Evolutionary conservation across 805 yeast genomes (phyloP).

Genomic region (Grigorovia yakushimaensis): DNA sequence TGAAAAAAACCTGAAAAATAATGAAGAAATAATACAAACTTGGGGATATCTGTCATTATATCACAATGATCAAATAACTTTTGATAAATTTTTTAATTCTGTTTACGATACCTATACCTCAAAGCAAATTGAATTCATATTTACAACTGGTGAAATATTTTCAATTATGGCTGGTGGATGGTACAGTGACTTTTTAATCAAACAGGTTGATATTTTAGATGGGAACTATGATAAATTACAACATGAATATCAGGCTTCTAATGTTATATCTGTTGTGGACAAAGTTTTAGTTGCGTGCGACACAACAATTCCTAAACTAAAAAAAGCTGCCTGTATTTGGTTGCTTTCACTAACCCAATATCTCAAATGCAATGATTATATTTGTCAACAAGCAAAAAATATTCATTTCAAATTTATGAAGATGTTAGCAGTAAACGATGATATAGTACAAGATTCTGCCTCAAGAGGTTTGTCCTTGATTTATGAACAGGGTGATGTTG

Average conservation of each 20-base stretch:
- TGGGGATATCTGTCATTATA: constrained; percentile 47
- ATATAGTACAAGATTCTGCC: constrained; percentile 84
- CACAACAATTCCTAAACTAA: constrained; percentile 60
- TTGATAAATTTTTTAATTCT: constrained; percentile 32
- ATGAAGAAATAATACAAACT: constrained; percentile 49
- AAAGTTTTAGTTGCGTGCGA: constrained; percentile 43
- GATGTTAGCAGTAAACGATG: constrained; percentile 74
- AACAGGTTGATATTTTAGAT: constrained; percentile 46
- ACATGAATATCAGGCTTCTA: constrained; percentile 8
- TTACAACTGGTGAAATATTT: constrained; percentile 78
- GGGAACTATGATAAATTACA: constrained; percentile 7
- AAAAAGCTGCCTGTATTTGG: constrained; percentile 81
- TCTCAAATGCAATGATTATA: constrained; percentile 40
- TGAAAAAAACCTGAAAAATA: constrained; percentile 38
- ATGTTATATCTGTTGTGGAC: constrained; percentile 32
- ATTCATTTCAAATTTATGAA: constrained; percentile 70
- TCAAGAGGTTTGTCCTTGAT: constrained; percentile 77
- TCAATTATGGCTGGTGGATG: constrained; percentile 66
- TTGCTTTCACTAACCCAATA: constrained; percentile 69
- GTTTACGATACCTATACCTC: constrained; percentile 52
- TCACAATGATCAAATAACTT: constrained; percentile 20
- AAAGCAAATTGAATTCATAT: constrained; percentile 65
- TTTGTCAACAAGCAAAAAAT: constrained; percentile 39
- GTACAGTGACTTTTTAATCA: constrained; percentile 47
- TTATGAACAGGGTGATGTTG: constrained; percentile 65